phyloP scores from a whole-genome alignment of 495 filamentous ascomycete genomes.

The Chaetomidium leptoderma region DNA sequence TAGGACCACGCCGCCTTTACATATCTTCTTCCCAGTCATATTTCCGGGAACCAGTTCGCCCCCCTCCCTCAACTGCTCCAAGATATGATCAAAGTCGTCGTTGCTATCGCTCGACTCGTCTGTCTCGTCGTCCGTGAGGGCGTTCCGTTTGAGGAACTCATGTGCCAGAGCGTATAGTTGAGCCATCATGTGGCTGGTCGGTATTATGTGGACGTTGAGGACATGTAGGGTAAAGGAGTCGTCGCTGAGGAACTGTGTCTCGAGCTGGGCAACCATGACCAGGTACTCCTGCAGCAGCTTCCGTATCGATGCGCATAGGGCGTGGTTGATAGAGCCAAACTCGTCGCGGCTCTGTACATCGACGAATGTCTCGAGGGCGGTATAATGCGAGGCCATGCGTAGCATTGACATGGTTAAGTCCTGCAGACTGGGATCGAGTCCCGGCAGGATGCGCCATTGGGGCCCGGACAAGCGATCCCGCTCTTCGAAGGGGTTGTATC shows the following conservation, averaged over 20 bases:
- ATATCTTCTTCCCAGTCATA: conserved; percentile 83
- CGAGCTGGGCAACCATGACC: conserved; percentile 85
- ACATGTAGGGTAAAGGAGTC: conserved; percentile 85
- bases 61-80: conserved; percentile 87
- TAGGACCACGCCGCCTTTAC: conserved; percentile 88
- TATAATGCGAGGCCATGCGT: conserved; percentile 93
- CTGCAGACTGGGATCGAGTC: conserved; percentile 84
- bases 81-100: conserved; percentile 61
- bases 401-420: conserved; percentile 85
- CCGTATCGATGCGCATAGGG: conserved; percentile 86
- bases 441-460: conserved; percentile 69
- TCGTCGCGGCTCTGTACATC: conserved; percentile 91
- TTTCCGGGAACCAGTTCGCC: conserved; percentile 71
- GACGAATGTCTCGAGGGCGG: conserved; percentile 84
- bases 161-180: conserved; percentile 83
- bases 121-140: conserved; percentile 77
- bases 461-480: conserved; percentile 83
- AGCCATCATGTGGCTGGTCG: conserved; percentile 81
- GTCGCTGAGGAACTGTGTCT: conserved; percentile 84
- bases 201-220: conserved; percentile 83
- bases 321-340: conserved; percentile 94
- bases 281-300: conserved; percentile 91
- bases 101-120: conserved; percentile 79
- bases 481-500: conserved; percentile 78
- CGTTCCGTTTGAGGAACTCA: conserved; percentile 82